Conservation (phyloP, 2,329 filamentous ascomycete species). For the Fusarium secorum region DNA sequence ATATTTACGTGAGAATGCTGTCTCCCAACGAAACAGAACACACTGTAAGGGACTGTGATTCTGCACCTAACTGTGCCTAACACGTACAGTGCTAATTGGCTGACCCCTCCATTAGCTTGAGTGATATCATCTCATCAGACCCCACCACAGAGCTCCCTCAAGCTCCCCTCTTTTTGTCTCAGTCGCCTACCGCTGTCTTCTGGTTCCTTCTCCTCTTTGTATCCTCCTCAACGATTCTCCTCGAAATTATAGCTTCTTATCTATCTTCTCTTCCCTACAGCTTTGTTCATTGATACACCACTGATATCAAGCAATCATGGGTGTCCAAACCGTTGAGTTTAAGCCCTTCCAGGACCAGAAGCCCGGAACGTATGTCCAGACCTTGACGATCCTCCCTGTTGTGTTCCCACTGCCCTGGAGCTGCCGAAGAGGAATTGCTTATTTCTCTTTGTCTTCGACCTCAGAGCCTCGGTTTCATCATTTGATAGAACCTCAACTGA, state of each 20-base stretch:
- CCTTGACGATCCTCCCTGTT: constrained; percentile 8
- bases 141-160: constrained; percentile 41
- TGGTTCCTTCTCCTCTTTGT: constrained; percentile 21
- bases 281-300: constrained; percentile 2
- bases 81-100: constrained; percentile 35
- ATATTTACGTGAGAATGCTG: constrained; percentile 9
- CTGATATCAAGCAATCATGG: constrained; percentile 62
- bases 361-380: constrained; percentile 87
- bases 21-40: constrained; percentile 7
- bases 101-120: constrained; percentile 41
- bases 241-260: not conserved
- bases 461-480: not conserved
- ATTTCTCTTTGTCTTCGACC: not conserved
- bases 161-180: constrained; percentile 42
- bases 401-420: constrained; percentile 12
- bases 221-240: constrained; percentile 30
- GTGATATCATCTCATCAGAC: constrained; percentile 42
- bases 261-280: not conserved
- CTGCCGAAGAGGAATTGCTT: not conserved
- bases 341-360: constrained; percentile 95
- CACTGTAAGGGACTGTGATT: constrained; percentile 24
- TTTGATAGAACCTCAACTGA: constrained; percentile 14
- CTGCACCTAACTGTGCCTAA: rapidly evolving
- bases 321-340: constrained; percentile 78
- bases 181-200: constrained; percentile 13